Base-by-base conservation (phyloP, 257 asterid genomes). In the Mentha longifolia region DNA sequence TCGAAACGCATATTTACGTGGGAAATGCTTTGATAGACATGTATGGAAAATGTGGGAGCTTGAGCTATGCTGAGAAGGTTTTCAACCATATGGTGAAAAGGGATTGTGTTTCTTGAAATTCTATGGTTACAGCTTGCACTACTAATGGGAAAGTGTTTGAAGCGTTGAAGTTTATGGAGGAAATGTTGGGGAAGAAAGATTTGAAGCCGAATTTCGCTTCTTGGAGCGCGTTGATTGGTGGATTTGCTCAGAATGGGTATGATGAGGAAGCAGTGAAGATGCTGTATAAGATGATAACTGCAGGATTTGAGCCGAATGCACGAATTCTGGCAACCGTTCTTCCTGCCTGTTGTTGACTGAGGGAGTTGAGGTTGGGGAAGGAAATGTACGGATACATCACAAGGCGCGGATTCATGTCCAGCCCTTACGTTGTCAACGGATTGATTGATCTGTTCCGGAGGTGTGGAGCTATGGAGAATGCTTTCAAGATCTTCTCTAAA, bases 101-200 rank as follows among this genome's bases (percentile, higher is more conserved):
- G 68, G 97, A 88, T 72, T 74, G 84, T 28, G 85, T 86, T 77
- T 88, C 97, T 62, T 92, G 97, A 96, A 92, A 90, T 73, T 85
- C 91, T 0, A 76, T 90, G 73, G 74, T 89, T 30, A 80, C 92
- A 1, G 96, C 96, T 57, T 92, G 86, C 70, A 81, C 87, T 51
- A 75, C 47, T 63, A 88, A 88, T 42, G 93, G 95, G 46, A 77
- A 43, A 81, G 82, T 82, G 51, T 64, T 62, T 19, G 88, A 90
- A 33, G 96, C 89, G 3, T 50, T 83, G 70, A 75, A 76, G 31
- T 73, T 81, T 76, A 51, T 88, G 67, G 82, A 82, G 66, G 67
- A 43, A 7, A 90, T 92, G 95, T 75, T 77, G 45, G 31, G 11
- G 70, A 84, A 82, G 69, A 76, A 66, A n/a, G 54, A 78, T 73